phyloP scores from a whole-genome alignment of 164 flowering plant genomes.

The Houttuynia cordata region DNA sequence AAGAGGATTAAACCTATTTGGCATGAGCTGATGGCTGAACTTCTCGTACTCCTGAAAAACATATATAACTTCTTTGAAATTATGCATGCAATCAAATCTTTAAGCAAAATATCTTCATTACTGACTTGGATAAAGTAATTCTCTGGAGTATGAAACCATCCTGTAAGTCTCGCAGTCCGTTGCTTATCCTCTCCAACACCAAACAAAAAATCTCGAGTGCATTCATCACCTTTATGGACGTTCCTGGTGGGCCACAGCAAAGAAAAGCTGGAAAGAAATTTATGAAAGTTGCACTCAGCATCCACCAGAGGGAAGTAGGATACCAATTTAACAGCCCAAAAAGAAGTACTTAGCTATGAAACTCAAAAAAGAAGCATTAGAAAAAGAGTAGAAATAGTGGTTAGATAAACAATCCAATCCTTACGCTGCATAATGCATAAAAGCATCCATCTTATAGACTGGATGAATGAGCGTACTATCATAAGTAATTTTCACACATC shows the following conservation, averaged over 20 bases:
- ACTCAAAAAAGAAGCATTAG: too few relatives aligned
- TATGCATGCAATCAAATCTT: not conserved
- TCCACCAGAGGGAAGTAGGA: not conserved
- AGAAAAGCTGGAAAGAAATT: slow-evolving; percentile 54
- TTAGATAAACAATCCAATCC: not conserved
- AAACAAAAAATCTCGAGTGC: slow-evolving; percentile 85
- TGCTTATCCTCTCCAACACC: slow-evolving; percentile 96
- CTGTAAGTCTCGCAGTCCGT: slow-evolving; percentile 91
- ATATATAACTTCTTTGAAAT: not conserved
- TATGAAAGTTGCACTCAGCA: not conserved
- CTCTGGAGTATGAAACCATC: slow-evolving; percentile 89
- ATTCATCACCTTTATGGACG: slow-evolving; percentile 68
- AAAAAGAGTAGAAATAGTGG: not conserved
- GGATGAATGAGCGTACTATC: not conserved
- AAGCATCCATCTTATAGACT: not conserved
- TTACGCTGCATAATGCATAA: not conserved
- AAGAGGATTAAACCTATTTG: slow-evolving; percentile 14
- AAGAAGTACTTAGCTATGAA: not conserved
- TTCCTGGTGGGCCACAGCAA: slow-evolving; percentile 73
- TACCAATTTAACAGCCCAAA: not conserved
- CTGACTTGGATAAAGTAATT: slow-evolving; percentile 65
- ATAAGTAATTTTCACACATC: not conserved
- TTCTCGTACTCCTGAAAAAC: slow-evolving; percentile 56
- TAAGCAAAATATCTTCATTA: not conserved
- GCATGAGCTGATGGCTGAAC: slow-evolving; percentile 24